Percentiles rank a stretch among this genome's conserved stretches.
Conservation (phyloP, 2,329 filamentous ascomycete genomes). For the Macrophomina tecta region DNA sequence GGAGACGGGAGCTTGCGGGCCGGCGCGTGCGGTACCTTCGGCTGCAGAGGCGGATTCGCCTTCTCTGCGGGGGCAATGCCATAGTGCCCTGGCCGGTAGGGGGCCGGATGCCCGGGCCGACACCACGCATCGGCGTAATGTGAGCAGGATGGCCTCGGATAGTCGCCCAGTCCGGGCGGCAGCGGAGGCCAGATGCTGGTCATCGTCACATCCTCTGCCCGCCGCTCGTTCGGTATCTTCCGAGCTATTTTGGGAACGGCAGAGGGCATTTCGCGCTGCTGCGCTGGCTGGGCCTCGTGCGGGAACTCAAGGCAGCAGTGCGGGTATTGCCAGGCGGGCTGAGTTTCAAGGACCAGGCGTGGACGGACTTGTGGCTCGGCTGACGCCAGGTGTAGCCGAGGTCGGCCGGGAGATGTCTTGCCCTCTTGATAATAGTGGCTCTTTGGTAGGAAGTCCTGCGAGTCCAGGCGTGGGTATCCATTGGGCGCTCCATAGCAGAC, state of each 20-base stretch:
- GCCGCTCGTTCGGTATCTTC: neutral
- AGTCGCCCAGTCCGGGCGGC: neutral
- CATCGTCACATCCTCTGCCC: neutral
- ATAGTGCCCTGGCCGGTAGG: neutral
- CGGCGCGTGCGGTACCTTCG: neutral
- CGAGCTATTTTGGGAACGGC: neutral
- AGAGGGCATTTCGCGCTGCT: neutral
- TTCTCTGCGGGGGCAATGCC: neutral
- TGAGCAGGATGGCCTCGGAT: neutral
- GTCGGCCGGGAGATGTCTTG: no score
- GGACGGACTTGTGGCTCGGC: no score
- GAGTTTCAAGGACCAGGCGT: no score
- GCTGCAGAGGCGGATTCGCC: neutral
- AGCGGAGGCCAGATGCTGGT: neutral
- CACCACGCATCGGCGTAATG: neutral
- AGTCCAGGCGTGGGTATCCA: no score
- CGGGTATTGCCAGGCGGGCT: no score
- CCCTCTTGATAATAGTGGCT: no score
- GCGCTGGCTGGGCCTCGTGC: no score
- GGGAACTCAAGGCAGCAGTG: no score
- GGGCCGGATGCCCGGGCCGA: constrained; percentile 1
- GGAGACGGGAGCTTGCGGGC: neutral
- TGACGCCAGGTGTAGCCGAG: no score
- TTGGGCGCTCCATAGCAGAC: no score
- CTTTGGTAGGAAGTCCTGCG: no score